Conservation (phyloP, 352 stramenopile species). For the Globisporangium radiosum region DNA sequence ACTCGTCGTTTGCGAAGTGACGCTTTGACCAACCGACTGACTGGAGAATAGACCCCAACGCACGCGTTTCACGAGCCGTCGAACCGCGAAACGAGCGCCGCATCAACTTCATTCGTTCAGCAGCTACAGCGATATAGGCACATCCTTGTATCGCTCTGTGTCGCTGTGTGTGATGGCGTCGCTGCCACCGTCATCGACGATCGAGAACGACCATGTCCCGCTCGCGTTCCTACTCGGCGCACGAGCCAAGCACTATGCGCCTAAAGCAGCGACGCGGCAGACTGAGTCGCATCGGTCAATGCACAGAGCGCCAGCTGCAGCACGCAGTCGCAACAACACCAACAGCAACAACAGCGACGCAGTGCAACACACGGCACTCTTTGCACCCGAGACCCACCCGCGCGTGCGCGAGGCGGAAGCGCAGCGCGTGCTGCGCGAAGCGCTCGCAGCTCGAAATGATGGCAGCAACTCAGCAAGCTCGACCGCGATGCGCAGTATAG, state of each 20-base stretch:
- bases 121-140: too few species aligned
- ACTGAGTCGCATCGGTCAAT: neutral
- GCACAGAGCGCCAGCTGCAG: neutral
- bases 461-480: neutral
- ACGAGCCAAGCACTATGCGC: constrained; percentile 31
- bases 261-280: neutral
- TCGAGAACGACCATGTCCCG: constrained; percentile 48
- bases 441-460: constrained; percentile 16
- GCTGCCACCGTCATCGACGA: constrained; percentile 7
- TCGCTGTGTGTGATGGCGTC: neutral
- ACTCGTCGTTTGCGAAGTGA: too few species aligned
- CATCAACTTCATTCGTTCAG: too few species aligned
- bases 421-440: constrained; percentile 22
- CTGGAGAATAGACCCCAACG: too few species aligned
- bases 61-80: too few species aligned
- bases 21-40: too few species aligned
- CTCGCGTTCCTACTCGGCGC: constrained; percentile 60
- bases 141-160: too few species aligned
- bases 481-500: neutral
- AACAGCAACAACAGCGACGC: too few species aligned
- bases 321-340: neutral
- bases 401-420: constrained; percentile 34
- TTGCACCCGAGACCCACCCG: constrained; percentile 13
- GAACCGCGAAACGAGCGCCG: too few species aligned
- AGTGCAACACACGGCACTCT: neutral